phyloP scores from a whole-genome alignment of 176 grass and related monocot species.

The Zea luxurians region DNA sequence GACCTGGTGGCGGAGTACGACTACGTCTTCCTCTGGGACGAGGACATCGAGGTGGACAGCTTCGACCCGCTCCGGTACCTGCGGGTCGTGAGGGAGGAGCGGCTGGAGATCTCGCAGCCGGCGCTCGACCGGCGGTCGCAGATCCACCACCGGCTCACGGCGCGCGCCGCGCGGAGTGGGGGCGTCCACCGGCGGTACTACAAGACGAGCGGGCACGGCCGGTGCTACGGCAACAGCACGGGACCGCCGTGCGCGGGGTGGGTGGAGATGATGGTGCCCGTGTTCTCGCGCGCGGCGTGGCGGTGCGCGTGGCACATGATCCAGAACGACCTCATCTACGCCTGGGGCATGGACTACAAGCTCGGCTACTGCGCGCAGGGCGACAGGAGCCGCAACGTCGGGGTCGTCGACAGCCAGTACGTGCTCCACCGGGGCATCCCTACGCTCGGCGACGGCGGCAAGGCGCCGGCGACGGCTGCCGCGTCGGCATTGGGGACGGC shows the following conservation, averaged over 20 bases:
- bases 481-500: conserved; percentile 19
- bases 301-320: conserved; percentile 84
- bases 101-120: conserved; percentile 90
- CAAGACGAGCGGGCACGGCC: conserved; percentile 48
- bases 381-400: conserved; percentile 60
- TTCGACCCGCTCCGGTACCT: conserved; percentile 73
- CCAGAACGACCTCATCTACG: conserved; percentile 95
- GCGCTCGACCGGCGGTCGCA: conserved; percentile 70
- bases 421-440: conserved; percentile 73
- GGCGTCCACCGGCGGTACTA: conserved; percentile 68
- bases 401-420: conserved; percentile 86
- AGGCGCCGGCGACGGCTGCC: background rate
- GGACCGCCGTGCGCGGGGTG: conserved; percentile 81
- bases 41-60: conserved; percentile 74
- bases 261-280: conserved; percentile 97
- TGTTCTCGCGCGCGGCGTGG: conserved; percentile 80
- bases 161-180: conserved; percentile 32
- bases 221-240: conserved; percentile 70
- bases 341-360: conserved; percentile 89
- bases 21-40: conserved; percentile 85
- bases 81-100: conserved; percentile 43
- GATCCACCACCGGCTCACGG: conserved; percentile 77
- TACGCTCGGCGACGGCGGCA: conserved; percentile 64
- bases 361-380: conserved; percentile 89
- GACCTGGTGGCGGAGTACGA: conserved; percentile 74